Percentiles rank a stretch among this genome's conserved stretches.
phyloP scores from a whole-genome alignment of 768 basidiomycete species.

The Pilatotrama ljubarskyi region DNA sequence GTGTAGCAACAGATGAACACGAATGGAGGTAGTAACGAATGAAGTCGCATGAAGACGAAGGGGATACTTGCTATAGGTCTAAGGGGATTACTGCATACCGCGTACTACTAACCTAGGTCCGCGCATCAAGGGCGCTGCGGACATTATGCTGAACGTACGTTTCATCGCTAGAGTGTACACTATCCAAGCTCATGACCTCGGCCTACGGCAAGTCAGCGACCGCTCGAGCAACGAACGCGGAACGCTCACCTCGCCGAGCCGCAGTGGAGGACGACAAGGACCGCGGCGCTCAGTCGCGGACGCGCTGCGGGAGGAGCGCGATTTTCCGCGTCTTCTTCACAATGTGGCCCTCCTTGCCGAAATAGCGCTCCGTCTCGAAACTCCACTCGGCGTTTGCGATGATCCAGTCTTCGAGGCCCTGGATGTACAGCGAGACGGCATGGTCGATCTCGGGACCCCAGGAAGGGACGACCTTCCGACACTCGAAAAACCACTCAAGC shows the following conservation, averaged over 20 bases:
- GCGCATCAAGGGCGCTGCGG: neutral
- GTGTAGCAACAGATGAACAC: conserved; percentile 3
- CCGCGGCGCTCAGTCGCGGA: neutral
- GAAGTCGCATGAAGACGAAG: neutral
- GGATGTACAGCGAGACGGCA: conserved; percentile 60
- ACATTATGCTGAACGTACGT: conserved; percentile 8
- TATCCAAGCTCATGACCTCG: conserved; percentile 5
- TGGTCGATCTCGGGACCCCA: conserved; percentile 66
- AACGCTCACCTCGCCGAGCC: conserved; percentile 4
- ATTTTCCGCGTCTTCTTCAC: conserved; percentile 57
- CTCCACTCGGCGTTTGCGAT: conserved; percentile 73
- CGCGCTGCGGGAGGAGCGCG: conserved; percentile 44
- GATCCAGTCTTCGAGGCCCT: conserved; percentile 73
- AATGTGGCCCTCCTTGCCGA: conserved; percentile 54
- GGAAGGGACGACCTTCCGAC: conserved; percentile 54
- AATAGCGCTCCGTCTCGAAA: conserved; percentile 73
- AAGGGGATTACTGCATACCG: conserved; percentile 4
- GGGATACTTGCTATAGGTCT: conserved; percentile 1
- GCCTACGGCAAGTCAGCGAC: neutral
- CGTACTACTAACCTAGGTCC: conserved; percentile 4
- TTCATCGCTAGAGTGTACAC: conserved; percentile 7
- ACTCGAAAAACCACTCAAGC: conserved; percentile 61
- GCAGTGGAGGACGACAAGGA: neutral
- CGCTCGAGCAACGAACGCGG: neutral
- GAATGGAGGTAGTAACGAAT: neutral